Percentiles rank a stretch among this genome's conserved stretches.
Evolutionary conservation across 441 rosid genomes (phyloP).

Genomic region (Gossypium schwendimanii): DNA sequence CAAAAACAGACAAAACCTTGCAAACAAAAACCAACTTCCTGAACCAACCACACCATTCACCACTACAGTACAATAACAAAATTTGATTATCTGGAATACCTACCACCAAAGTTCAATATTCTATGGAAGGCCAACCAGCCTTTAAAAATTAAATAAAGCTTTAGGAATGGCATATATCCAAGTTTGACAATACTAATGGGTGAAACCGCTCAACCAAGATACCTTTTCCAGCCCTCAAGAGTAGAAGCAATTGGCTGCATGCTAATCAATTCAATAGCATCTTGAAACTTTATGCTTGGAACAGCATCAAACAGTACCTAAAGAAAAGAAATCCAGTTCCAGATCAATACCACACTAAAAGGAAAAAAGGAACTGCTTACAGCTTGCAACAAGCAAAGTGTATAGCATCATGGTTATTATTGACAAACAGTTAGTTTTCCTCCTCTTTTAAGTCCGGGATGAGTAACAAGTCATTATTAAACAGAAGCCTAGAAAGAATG

Average conservation of each 20-base stretch:
- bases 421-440: not conserved
- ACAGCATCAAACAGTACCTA: constrained; percentile 96
- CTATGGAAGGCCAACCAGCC: not conserved
- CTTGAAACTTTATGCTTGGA: constrained; percentile 77
- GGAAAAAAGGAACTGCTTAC: not conserved
- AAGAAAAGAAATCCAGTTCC: constrained; percentile 20
- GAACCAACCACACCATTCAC: not conserved
- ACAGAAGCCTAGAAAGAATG: not conserved
- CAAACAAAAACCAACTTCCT: not conserved
- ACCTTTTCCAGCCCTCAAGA: constrained; percentile 81
- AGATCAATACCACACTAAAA: constrained; percentile 13
- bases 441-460: not conserved
- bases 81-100: constrained; percentile 1
- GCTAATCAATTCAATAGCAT: constrained; percentile 85
- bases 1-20: not conserved
- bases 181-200: not conserved
- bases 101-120: not conserved
- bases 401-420: not conserved
- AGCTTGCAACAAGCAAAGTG: not conserved
- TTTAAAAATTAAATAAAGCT: not conserved
- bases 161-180: not conserved
- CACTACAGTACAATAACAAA: not conserved
- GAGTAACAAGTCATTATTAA: not conserved
- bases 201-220: constrained; percentile 11
- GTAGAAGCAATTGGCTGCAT: constrained; percentile 91